These are phyloP conservation scores for Gastrolobium villosum DNA, from an alignment of 306 rosid genomes.

Conservation along the genomic window DNA sequence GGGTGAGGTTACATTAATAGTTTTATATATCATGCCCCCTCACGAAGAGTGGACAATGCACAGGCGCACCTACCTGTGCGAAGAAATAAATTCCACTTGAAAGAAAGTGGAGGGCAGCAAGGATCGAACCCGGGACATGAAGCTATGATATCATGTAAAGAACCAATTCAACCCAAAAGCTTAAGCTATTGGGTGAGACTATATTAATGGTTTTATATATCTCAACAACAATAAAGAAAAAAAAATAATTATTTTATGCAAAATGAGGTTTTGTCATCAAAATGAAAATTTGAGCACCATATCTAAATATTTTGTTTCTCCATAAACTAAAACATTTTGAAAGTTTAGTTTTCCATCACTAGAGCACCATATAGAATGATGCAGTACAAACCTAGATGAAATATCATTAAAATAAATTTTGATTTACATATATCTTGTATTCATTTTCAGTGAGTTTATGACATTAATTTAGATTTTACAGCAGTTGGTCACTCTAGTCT, in stretches of 20 bases:
- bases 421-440: slow-evolving; percentile 1
- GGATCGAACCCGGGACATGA: too few species aligned
- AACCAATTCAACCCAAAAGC: too few species aligned
- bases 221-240: too few species aligned
- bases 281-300: background rate
- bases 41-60: too few species aligned
- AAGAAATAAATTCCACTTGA: too few species aligned
- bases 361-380: background rate
- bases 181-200: too few species aligned
- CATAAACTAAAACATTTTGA: slow-evolving; percentile 5
- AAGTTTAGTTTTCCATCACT: background rate
- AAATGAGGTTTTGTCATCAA: background rate
- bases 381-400: slow-evolving; percentile 9
- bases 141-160: too few species aligned
- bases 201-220: too few species aligned
- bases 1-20: too few species aligned
- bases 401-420: background rate
- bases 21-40: too few species aligned
- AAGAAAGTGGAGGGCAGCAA: too few species aligned
- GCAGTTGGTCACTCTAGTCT: background rate
- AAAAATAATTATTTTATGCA: background rate
- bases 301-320: background rate
- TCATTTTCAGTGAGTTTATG: background rate
- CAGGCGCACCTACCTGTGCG: too few species aligned
- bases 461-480: slow-evolving; percentile 17